Base-by-base conservation (phyloP, 257 asterid species). In the Nicotiana attenuata region DNA sequence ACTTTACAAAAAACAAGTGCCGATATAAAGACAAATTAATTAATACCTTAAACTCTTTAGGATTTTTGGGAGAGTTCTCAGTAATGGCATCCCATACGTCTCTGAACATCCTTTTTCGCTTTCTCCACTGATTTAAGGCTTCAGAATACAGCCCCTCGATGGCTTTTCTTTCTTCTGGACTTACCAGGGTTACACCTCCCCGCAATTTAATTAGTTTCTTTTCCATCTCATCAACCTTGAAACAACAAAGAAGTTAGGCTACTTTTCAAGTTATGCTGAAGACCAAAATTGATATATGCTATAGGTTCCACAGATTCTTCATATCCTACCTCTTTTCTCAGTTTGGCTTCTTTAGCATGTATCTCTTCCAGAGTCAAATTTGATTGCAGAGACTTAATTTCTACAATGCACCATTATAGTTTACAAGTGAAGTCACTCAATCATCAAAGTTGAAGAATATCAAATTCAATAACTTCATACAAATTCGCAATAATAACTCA, bases 21-120 rank as follows among this genome's bases (percentile, higher is more conserved):
- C 5, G 41, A 66, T 75, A 53, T 19, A 13, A n/a, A 76, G 38
- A 0, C 41, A 63, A 17, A 61, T 2, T 15, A 57, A 28, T 59
- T 35, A 64, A 31, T 85, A 94, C 98, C 97, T 96, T 94, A 50
- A 96, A 94, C 85, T 94, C 97, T 80, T 94, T 92, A 17, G 82
- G 88, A 83, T 92, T 91, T 88, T 96, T 96, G 16, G 99, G 98
- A 16, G 97, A 96, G 84, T 93, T 96, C 85, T 94, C 97, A 5
- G 98, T 96, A 56, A 96, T 93, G 79, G 97, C 95, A 84, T 92
- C 96, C 99, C 99, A 96, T 22, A 94, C 33, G 81, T 93, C 99
- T 87, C 84, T 94, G 87, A 89, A 96, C 98, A 94, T 96, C 85
- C 98, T 91, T 93, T 96, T 96, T 64, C 98, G 95, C 82, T 80